Percentiles rank a stretch among this genome's conserved stretches.
Conservation (phyloP, 352 stramenopile species). For the Globisporangium okanoganense region DNA sequence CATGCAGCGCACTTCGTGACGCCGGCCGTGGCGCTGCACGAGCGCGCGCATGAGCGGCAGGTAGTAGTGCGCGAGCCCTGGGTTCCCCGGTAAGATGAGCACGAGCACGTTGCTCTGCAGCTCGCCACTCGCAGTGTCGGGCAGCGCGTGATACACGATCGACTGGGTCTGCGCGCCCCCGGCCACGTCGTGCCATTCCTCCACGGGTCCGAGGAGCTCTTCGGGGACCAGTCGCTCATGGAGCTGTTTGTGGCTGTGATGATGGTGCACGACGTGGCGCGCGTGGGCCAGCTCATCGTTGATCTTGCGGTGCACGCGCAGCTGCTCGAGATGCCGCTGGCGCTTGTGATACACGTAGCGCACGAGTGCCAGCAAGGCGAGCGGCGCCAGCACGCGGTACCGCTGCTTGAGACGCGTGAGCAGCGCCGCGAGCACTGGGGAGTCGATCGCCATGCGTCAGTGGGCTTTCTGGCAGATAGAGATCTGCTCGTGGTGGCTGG, state of each 20-base stretch:
- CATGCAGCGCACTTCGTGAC: slow-evolving; percentile 53
- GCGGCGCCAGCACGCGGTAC: slow-evolving; percentile 28
- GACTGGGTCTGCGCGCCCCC: slow-evolving; percentile 41
- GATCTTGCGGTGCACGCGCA: slow-evolving; percentile 35
- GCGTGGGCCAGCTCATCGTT: slow-evolving; percentile 21
- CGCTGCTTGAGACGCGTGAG: slow-evolving; percentile 25
- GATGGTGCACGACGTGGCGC: slow-evolving; percentile 6
- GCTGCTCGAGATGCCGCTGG: slow-evolving; percentile 35
- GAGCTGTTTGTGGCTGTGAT: neutral
- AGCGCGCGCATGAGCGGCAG: slow-evolving; percentile 62
- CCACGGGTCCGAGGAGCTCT: slow-evolving; percentile 18
- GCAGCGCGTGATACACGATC: slow-evolving; percentile 40
- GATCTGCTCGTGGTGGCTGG: neutral
- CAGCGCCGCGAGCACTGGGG: slow-evolving; percentile 19
- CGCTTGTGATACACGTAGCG: slow-evolving; percentile 43
- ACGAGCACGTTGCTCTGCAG: slow-evolving; percentile 37
- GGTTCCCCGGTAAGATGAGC: slow-evolving; percentile 64
- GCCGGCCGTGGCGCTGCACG: slow-evolving; percentile 23
- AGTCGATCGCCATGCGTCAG: neutral
- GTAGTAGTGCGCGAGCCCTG: slow-evolving; percentile 60
- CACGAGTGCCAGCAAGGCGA: slow-evolving; percentile 37
- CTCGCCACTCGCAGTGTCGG: slow-evolving; percentile 7
- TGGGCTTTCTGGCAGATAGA: neutral
- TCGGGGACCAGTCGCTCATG: slow-evolving; percentile 13
- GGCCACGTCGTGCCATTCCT: slow-evolving; percentile 50